Conservation (phyloP, 2,329 filamentous ascomycete species). For the Penicillium concentricum region DNA sequence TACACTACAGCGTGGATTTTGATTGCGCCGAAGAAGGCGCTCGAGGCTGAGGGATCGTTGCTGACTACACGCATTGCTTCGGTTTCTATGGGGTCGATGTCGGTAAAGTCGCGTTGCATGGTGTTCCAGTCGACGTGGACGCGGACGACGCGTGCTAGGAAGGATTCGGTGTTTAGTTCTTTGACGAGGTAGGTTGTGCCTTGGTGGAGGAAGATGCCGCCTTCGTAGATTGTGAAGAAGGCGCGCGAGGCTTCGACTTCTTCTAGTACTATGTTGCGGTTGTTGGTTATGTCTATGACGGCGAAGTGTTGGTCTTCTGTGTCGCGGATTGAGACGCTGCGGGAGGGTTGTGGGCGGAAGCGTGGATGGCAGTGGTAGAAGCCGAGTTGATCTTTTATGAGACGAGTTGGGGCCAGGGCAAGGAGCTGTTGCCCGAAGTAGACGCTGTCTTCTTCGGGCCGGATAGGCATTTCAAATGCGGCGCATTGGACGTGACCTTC, state of each 20-base stretch:
- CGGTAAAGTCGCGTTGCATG: slow-evolving; percentile 86
- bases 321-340: slow-evolving; percentile 82
- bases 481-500: slow-evolving; percentile 96
- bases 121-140: slow-evolving; percentile 96
- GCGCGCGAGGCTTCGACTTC: slow-evolving; percentile 95
- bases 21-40: slow-evolving; percentile 83
- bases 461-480: slow-evolving; percentile 90
- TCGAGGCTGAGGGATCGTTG: slow-evolving; percentile 52
- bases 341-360: slow-evolving; percentile 81
- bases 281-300: slow-evolving; percentile 79
- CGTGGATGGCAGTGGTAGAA: slow-evolving; percentile 89
- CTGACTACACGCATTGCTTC: slow-evolving; percentile 77
- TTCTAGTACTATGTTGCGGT: slow-evolving; percentile 81
- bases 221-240: slow-evolving; percentile 94
- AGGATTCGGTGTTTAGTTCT: slow-evolving; percentile 77
- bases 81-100: slow-evolving; percentile 90
- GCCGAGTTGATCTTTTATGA: slow-evolving; percentile 71
- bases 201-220: slow-evolving; percentile 94
- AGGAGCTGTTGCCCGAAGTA: slow-evolving; percentile 78
- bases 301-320: slow-evolving; percentile 91
- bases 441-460: slow-evolving; percentile 67
- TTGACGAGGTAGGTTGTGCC: slow-evolving; percentile 90
- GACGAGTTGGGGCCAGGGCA: slow-evolving; percentile 69
- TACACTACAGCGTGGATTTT: slow-evolving; percentile 86
- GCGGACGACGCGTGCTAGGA: slow-evolving; percentile 81